Evolutionary conservation across 2,329 filamentous ascomycete species (phyloP).

Genomic region (Neurospora sp.): DNA sequence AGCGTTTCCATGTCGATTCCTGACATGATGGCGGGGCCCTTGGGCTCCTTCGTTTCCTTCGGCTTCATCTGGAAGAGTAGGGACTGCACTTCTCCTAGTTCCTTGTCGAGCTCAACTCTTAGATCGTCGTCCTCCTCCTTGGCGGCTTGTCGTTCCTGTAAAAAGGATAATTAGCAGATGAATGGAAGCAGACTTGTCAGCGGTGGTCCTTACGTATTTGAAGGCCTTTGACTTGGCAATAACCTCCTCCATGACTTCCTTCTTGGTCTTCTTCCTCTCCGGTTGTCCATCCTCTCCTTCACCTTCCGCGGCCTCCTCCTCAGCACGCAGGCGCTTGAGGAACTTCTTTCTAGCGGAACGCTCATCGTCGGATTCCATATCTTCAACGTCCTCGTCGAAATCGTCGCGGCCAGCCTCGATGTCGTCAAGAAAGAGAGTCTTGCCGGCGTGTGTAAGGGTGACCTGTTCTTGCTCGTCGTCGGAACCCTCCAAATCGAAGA

Average conservation of each 20-base stretch:
- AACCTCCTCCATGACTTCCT: slow-evolving; percentile 95
- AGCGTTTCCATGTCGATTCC: slow-evolving; percentile 59
- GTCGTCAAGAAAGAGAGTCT: slow-evolving; percentile 60
- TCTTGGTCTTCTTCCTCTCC: slow-evolving; percentile 85
- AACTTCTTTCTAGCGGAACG: slow-evolving; percentile 44
- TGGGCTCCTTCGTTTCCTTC: slow-evolving; percentile 21
- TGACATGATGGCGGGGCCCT: slow-evolving; percentile 24
- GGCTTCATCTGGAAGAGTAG: slow-evolving; percentile 50
- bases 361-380: slow-evolving; percentile 44
- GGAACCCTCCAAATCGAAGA: slow-evolving; percentile 86
- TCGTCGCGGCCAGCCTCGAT: slow-evolving; percentile 52
- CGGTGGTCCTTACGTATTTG: slow-evolving; percentile 51
- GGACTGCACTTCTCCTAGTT: slow-evolving; percentile 64
- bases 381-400: slow-evolving; percentile 66
- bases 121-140: slow-evolving; percentile 93
- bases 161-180: background rate
- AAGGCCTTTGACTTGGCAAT: slow-evolving; percentile 94
- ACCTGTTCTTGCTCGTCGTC: slow-evolving; percentile 51
- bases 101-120: slow-evolving; percentile 74
- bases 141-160: slow-evolving; percentile 69
- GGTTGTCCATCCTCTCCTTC: slow-evolving; percentile 49
- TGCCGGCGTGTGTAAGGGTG: slow-evolving; percentile 74
- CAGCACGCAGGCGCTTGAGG: slow-evolving; percentile 47
- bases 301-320: slow-evolving; percentile 39
- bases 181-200: background rate